Base-by-base conservation (phyloP, 176 grass and related monocot genomes). In the Eragrostis nindensis region DNA sequence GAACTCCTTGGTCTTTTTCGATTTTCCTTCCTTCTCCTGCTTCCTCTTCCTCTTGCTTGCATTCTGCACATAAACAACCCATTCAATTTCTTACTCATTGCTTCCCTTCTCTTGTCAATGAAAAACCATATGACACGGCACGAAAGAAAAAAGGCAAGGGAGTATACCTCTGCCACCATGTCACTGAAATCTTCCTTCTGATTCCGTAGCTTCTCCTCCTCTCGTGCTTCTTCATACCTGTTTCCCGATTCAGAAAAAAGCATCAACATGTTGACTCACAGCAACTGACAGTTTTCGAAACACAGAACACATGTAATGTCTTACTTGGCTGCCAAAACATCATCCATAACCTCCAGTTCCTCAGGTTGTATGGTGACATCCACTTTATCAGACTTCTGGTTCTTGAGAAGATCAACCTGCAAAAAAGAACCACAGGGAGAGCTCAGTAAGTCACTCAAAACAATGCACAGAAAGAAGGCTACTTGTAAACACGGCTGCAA, bases 151-250 rank as follows among this genome's bases (percentile, higher is more conserved):
- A 36, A 36, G 32, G 32, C 32, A 36, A 36, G 32, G 32, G 32
- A 36, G 32, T 36, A 36, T 65, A 94, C 95, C 92, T 98, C 95
- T 3, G 92, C 95, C 57, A 98, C 95, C 96, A 98, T 95, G 73
- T 98, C 96, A 5, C 96, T 98, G 76, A 98, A 98, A 38, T 98
- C 96, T 81, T 95, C 96, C 80, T 98, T 98, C 63, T 98, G 92
- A 63, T 98, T 98, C 7, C 88, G 88, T 0, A 93, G 71, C 82
- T 98, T 98, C 54, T 95, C 92, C 29, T 95, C 96, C 40, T 95
- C 96, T 19, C 92, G 86, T 10, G 92, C 96, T 77, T 95, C 92
- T 83, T 95, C 90, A 0, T 98, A 98, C 82, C 96, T 98, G 83
- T 36, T 36, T 36, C 32, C 75, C 1, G 25, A 13, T 36, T 36